Evolutionary conservation across 768 basidiomycete species (phyloP), one percentile per base, ranked within the genome.

Genomic region (Phlegmacium glaucopus): DNA sequence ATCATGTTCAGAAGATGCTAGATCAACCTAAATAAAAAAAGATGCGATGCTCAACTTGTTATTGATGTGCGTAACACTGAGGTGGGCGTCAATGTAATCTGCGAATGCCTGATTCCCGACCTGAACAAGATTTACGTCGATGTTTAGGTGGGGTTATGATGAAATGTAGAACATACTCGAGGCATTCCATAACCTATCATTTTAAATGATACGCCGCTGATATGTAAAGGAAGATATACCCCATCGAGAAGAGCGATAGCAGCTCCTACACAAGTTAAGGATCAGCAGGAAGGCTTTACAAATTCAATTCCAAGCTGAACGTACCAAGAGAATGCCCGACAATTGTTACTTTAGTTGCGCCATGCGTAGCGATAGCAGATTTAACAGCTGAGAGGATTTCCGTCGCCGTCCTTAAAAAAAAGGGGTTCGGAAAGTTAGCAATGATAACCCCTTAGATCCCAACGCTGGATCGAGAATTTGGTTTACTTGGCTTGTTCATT

Each of bases 51-150:
- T 44, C n/a, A 27, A 72, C 72, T 61, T 71, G 65, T 87, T 85
- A 56, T 81, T 85, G 53, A 87, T 77, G 55, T 79, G 83, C 0
- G 75, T 80, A 39, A 85, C 53, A 10, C 64, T 43, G 16, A 72
- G 32, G 45, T 78, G 63, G 6, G 72, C 65, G 51, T 84, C 81
- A 39, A 84, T 76, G 53, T 79, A 82, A 56, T 82, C 52, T 0
- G 82, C 82, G 52, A 84, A 87, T 1, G 69, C 78, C 57, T 76
- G 74, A 60, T 85, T 83, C 10, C 83, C 81, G 26, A 75, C 74
- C 74, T 74, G 26, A n/a, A 32, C 8, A 36, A 15, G 22, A 18
- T 15, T 4, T 6, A 25, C 5, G 2, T 26, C 27, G 32, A 39
- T n/a, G n/a, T n/a, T n/a, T n/a, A 10, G 27, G 61, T 50, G 9